Evolutionary conservation across 371 early-diverging fungal genomes (phyloP).

Genomic region (Fennellomyces sp.): DNA sequence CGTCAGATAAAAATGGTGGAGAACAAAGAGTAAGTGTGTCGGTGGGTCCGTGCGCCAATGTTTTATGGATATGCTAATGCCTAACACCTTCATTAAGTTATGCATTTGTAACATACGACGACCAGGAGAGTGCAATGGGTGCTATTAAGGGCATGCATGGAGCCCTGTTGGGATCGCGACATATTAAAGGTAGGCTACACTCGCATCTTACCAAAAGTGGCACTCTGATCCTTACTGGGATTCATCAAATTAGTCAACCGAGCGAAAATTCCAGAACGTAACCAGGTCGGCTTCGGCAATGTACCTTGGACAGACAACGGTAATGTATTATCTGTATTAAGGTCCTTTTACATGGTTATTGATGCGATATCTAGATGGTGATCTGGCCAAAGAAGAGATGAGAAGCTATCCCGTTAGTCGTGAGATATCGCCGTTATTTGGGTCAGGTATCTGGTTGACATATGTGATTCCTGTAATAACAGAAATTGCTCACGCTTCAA

Average conservation of each 20-base stretch:
- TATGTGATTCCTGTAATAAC: background rate
- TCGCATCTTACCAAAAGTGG: too few relatives aligned
- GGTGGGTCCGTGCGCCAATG: background rate
- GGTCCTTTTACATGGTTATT: background rate
- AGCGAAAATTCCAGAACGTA: slow-evolving; percentile 64
- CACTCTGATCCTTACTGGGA: too few relatives aligned
- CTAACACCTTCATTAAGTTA: slow-evolving; percentile 35
- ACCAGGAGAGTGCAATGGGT: slow-evolving; percentile 43
- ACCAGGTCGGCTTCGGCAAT: slow-evolving; percentile 62
- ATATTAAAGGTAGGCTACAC: slow-evolving; percentile 45
- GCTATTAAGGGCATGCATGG: slow-evolving; percentile 60
- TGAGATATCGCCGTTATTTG: slow-evolving; percentile 14
- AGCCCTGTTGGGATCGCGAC: slow-evolving; percentile 41
- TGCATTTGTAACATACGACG: slow-evolving; percentile 58
- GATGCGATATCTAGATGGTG: slow-evolving; percentile 20
- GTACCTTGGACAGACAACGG: slow-evolving; percentile 65
- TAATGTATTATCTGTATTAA: background rate
- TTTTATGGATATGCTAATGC: background rate
- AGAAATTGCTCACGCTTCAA: background rate
- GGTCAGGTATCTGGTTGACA: too few relatives aligned
- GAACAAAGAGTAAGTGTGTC: slow-evolving; percentile 55
- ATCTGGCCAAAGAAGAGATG: slow-evolving; percentile 36
- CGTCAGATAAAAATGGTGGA: slow-evolving; percentile 58
- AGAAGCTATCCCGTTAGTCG: slow-evolving; percentile 14
- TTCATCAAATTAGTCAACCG: slow-evolving; percentile 65